Conservation (phyloP, 2,329 filamentous ascomycete species). For the Albifimbria verrucaria region DNA sequence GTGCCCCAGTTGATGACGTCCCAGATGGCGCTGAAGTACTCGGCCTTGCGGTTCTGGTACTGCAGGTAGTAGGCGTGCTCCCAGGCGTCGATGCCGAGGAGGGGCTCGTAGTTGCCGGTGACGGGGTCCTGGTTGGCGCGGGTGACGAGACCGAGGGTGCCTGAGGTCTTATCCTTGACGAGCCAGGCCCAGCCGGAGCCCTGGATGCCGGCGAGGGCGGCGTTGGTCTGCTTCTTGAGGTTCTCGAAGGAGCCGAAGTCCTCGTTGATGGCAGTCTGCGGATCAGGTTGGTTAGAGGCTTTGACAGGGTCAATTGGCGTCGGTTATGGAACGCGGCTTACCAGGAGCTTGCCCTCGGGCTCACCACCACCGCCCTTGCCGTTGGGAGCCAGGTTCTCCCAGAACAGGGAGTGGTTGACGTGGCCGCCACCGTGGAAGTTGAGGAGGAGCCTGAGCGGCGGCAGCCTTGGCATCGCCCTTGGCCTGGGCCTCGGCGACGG, state of each 20-base stretch:
- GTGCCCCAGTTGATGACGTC: constrained; percentile 95
- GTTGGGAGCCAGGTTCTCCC: constrained; percentile 73
- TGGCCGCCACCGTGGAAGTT: constrained; percentile 85
- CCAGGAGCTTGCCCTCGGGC: constrained; percentile 58
- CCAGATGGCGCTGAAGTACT: constrained; percentile 93
- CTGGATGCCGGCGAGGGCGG: constrained; percentile 71
- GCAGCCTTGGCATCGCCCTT: constrained; percentile 56
- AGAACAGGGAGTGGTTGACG: constrained; percentile 84
- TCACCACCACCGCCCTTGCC: constrained; percentile 60
- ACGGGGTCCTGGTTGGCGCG: constrained; percentile 89
- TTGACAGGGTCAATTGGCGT: constrained; percentile 30
- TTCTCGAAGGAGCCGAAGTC: constrained; percentile 65
- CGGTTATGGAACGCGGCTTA: constrained; percentile 36
- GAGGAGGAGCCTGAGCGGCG: constrained; percentile 50
- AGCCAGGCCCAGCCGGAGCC: constrained; percentile 92
- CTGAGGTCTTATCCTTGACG: constrained; percentile 65
- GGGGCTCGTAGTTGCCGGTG: constrained; percentile 74
- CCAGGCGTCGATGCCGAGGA: constrained; percentile 91
- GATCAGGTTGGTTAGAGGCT: background rate
- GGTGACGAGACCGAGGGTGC: constrained; percentile 62
- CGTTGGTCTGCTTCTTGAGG: constrained; percentile 65
- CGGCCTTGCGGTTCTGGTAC: constrained; percentile 95
- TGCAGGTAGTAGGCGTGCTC: constrained; percentile 95
- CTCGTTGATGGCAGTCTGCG: constrained; percentile 54
- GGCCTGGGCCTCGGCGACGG: constrained; percentile 62